phyloP scores from a whole-genome alignment of 176 grass and related monocot species.

The Zoysia japonica region DNA sequence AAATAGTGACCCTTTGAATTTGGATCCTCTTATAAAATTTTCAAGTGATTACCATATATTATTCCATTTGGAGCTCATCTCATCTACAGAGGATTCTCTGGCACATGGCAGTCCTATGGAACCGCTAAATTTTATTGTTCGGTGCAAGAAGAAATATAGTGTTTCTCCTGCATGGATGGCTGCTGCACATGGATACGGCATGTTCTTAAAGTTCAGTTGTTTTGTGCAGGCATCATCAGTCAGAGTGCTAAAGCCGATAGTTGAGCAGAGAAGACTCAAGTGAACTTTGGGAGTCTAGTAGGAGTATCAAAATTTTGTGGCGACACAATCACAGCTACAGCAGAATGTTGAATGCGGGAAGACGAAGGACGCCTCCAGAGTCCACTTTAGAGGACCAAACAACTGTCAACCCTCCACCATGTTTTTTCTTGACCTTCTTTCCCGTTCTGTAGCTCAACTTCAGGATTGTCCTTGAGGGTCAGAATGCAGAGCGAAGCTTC shows the following conservation, averaged over 20 bases:
- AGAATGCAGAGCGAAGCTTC: conserved; percentile 1
- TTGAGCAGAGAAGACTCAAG: neutral
- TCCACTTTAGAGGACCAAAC: neutral
- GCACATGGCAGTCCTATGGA: too few species aligned
- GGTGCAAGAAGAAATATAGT: neutral
- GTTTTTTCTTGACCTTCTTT: conserved; percentile 12
- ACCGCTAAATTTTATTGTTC: neutral
- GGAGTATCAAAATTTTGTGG: neutral
- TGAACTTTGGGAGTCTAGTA: neutral
- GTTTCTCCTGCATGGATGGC: neutral
- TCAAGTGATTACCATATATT: neutral
- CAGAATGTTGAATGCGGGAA: neutral
- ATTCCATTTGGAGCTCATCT: neutral
- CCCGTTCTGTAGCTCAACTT: neutral
- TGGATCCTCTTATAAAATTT: neutral
- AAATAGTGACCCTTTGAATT: neutral
- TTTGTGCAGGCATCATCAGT: conserved; percentile 6
- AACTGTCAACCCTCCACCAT: neutral
- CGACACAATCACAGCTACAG: too few species aligned
- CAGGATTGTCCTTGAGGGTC: neutral
- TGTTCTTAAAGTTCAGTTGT: neutral
- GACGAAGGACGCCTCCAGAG: neutral
- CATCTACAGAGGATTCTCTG: neutral
- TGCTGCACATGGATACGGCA: neutral
- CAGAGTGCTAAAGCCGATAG: neutral